Evolutionary conservation across 148 eudicot species (phyloP).

Genomic region (Chenopodium album): DNA sequence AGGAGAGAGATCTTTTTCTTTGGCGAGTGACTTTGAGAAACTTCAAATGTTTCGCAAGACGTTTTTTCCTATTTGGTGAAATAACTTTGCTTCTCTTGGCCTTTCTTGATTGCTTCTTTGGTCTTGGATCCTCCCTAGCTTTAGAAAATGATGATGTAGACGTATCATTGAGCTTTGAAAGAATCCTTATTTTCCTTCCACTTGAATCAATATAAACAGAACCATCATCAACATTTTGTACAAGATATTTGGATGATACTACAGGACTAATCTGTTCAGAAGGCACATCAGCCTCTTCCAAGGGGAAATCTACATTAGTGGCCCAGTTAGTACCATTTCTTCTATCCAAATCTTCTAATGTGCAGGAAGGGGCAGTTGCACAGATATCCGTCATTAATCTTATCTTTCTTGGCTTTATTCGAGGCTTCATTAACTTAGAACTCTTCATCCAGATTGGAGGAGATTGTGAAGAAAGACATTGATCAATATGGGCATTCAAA

Average conservation of each 20-base stretch:
- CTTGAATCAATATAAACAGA: constrained; percentile 77
- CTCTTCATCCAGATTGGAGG: constrained; percentile 41
- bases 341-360: constrained; percentile 87
- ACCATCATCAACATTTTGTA: constrained; percentile 44
- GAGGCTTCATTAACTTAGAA: constrained; percentile 52
- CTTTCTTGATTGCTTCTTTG: constrained; percentile 35
- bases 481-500: constrained; percentile 98
- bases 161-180: constrained; percentile 50
- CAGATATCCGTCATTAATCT: constrained; percentile 74
- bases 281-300: constrained; percentile 30
- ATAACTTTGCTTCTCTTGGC: constrained; percentile 42
- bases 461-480: constrained; percentile 76
- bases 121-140: constrained; percentile 27
- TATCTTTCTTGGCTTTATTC: constrained; percentile 72
- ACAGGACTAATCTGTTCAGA: constrained; percentile 16
- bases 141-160: constrained; percentile 28
- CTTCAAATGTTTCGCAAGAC: constrained; percentile 39
- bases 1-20: constrained; percentile 33
- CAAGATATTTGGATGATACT: constrained; percentile 25
- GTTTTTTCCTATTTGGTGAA: constrained; percentile 46
- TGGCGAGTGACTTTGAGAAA: constrained; percentile 36
- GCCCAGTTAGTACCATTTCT: constrained; percentile 87
- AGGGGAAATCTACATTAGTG: constrained; percentile 36
- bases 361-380: constrained; percentile 61
- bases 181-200: constrained; percentile 74